Evolutionary conservation across 2,329 filamentous ascomycete genomes (phyloP).

Genomic region (Diplocarpon mali): DNA sequence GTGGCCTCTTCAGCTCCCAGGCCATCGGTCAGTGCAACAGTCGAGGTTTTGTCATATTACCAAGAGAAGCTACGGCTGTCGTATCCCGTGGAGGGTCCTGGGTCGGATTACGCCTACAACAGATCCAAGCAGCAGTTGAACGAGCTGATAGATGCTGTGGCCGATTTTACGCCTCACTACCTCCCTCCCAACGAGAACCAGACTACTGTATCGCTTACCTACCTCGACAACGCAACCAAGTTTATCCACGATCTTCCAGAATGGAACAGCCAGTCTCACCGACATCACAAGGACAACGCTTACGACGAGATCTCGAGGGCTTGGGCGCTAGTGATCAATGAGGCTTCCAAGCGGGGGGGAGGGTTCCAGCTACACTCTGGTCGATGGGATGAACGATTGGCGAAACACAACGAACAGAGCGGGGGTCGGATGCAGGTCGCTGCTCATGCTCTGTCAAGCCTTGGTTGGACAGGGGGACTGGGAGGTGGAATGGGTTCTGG

Average conservation of each 20-base stretch:
- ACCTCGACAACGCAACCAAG: conserved; percentile 80
- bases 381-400: conserved; percentile 82
- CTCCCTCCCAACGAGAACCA: conserved; percentile 84
- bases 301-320: conserved; percentile 94
- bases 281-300: conserved; percentile 85
- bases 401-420: conserved; percentile 79
- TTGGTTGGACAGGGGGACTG: conserved; percentile 63
- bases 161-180: conserved; percentile 92
- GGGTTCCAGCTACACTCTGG: conserved; percentile 83
- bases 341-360: conserved; percentile 81
- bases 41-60: conserved; percentile 74
- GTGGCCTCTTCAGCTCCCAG: conserved; percentile 74
- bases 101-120: conserved; percentile 90
- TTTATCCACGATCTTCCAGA: conserved; percentile 82
- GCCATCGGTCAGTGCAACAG: conserved; percentile 71
- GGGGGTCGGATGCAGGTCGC: conserved; percentile 72
- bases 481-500: conserved; percentile 12
- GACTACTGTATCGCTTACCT: conserved; percentile 71
- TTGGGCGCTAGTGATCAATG: conserved; percentile 83
- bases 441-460: conserved; percentile 61
- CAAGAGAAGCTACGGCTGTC: conserved; percentile 65
- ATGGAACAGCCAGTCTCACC: conserved; percentile 82
- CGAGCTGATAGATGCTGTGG: conserved; percentile 76
- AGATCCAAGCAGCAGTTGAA: conserved; percentile 72
- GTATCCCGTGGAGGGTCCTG: conserved; percentile 74